Evolutionary conservation across 2,329 filamentous ascomycete species (phyloP).

Genomic region (Verticillium klebahnii): DNA sequence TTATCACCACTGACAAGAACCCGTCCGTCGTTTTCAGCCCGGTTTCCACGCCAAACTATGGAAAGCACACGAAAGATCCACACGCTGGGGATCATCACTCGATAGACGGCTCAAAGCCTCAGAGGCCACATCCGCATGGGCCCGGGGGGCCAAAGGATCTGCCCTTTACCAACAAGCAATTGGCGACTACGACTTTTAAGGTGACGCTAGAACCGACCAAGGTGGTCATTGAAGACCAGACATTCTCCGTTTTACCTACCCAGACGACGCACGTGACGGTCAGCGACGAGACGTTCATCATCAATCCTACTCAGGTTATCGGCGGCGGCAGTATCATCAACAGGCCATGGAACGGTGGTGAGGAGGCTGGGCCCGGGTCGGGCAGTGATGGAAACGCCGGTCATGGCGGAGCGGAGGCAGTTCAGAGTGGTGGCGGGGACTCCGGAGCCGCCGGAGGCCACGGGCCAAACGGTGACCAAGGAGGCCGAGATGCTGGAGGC

Average conservation of each 20-base stretch:
- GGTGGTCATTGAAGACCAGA: constrained; percentile 44
- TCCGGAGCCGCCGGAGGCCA: neutral
- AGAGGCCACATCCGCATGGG: constrained; percentile 3
- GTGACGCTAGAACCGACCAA: constrained; percentile 38
- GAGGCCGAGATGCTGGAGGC: neutral
- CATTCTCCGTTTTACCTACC: constrained; percentile 32
- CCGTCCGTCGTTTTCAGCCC: constrained; percentile 39
- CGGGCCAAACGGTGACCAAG: too few relatives aligned
- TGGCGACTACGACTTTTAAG: constrained; percentile 21
- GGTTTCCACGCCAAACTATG: constrained; percentile 9
- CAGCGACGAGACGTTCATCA: constrained; percentile 37
- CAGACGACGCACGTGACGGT: constrained; percentile 38
- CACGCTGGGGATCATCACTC: neutral
- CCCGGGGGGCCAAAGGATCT: neutral
- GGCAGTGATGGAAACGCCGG: neutral
- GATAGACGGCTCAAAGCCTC: neutral
- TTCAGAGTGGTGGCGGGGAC: neutral
- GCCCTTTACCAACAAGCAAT: constrained; percentile 2
- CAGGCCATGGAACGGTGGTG: constrained; percentile 29
- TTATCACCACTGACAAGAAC: constrained; percentile 51
- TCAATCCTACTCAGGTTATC: constrained; percentile 39
- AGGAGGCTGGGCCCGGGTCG: neutral
- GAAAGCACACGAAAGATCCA: constrained; percentile 2
- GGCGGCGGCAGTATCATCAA: constrained; percentile 39
- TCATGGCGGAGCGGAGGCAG: neutral